Percentiles rank a stretch among this genome's conserved stretches.
phyloP scores from a whole-genome alignment of 2,329 filamentous ascomycete genomes.

The Xylaria sp. region DNA sequence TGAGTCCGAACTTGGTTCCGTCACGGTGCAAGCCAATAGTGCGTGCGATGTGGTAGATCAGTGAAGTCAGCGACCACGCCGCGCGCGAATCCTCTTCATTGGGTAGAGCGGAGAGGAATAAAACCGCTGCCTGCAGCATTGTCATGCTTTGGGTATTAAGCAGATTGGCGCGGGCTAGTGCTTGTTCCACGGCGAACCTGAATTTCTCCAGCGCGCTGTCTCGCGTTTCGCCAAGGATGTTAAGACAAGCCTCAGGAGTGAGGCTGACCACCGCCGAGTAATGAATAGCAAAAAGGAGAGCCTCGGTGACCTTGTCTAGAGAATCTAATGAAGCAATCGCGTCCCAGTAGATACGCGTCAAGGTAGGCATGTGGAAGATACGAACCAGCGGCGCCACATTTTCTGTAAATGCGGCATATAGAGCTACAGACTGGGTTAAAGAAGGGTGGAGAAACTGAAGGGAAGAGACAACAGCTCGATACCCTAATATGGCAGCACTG shows the following conservation, averaged over 20 bases:
- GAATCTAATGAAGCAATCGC: constrained; percentile 34
- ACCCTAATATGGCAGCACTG: constrained; percentile 40
- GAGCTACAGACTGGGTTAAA: constrained; percentile 33
- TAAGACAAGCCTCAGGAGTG: constrained; percentile 57
- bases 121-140: constrained; percentile 69
- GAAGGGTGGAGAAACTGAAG: constrained; percentile 37
- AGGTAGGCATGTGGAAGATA: constrained; percentile 47
- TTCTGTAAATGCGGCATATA: constrained; percentile 40
- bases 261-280: constrained; percentile 66
- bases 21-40: constrained; percentile 61
- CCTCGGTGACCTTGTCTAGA: constrained; percentile 51
- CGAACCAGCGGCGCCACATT: constrained; percentile 42
- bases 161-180: constrained; percentile 69
- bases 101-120: constrained; percentile 67
- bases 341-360: constrained; percentile 41
- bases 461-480: constrained; percentile 38
- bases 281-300: constrained; percentile 70
- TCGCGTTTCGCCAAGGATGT: constrained; percentile 63
- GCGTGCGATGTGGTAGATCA: constrained; percentile 49
- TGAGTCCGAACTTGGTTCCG: constrained; percentile 57
- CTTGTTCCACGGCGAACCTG: constrained; percentile 71
- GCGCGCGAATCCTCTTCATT: constrained; percentile 54
- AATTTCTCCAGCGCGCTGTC: constrained; percentile 62
- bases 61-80: constrained; percentile 52
- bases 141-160: constrained; percentile 70